Evolutionary conservation across 352 stramenopile species (phyloP).

Genomic region (Peronosclerospora sorghi): DNA sequence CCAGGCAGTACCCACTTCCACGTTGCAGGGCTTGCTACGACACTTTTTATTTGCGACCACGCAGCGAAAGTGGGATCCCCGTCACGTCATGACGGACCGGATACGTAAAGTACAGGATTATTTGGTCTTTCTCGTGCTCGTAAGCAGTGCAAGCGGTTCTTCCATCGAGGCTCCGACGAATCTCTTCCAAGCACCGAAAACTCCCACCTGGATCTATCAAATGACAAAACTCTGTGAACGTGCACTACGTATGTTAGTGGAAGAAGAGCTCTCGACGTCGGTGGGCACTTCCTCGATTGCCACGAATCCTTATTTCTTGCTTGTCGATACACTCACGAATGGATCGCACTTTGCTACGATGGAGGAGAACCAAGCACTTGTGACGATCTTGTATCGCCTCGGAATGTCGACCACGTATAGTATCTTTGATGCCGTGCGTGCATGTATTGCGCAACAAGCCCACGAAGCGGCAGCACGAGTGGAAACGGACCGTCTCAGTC

Average conservation of each 20-base stretch:
- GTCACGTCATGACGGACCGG: slow-evolving; percentile 1
- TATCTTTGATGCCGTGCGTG: slow-evolving; percentile 25
- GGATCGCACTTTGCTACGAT: slow-evolving; percentile 15
- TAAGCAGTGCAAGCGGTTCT: slow-evolving; percentile 35
- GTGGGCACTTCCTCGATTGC: slow-evolving; percentile 3
- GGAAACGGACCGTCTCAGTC: slow-evolving; percentile 17
- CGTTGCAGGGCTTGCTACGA: slow-evolving; percentile 23
- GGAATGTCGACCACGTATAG: slow-evolving; percentile 13
- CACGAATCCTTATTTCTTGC: slow-evolving; percentile 33
- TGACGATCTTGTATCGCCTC: slow-evolving; percentile 20
- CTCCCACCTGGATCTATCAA: slow-evolving; percentile 37
- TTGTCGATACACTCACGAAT: slow-evolving; percentile 37
- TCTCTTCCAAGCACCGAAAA: slow-evolving; percentile 22
- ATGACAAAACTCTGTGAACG: slow-evolving; percentile 33
- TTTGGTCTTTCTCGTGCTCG: slow-evolving; percentile 45
- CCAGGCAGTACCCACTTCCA: slow-evolving; percentile 11
- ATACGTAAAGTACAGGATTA: slow-evolving; percentile 46
- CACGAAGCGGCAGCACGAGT: slow-evolving; percentile 4
- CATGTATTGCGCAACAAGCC: slow-evolving; percentile 15
- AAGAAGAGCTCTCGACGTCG: slow-evolving; percentile 12
- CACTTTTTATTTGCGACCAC: slow-evolving; percentile 32
- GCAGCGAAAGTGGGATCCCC: background rate
- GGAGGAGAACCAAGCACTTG: slow-evolving; percentile 9
- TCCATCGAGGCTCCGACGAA: slow-evolving; percentile 5
- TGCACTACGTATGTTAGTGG: slow-evolving; percentile 24